Percentiles rank a stretch among this genome's conserved stretches.
Evolutionary conservation across 1,284 basidiomycete genomes (phyloP).

Genomic region (Polyporus tsugae): DNA sequence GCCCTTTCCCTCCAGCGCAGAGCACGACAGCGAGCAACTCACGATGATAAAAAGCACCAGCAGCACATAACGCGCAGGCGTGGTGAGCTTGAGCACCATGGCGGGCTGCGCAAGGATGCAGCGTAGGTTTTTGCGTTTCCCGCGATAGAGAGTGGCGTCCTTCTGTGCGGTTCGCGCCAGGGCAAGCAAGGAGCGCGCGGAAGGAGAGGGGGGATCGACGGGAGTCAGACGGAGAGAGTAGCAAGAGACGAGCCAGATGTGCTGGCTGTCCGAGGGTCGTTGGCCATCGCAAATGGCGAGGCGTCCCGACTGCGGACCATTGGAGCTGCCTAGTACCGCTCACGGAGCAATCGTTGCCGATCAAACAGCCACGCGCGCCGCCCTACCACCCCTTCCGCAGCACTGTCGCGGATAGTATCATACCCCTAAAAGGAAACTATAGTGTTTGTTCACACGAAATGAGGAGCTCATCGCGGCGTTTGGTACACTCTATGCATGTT

Average conservation of each 20-base stretch:
- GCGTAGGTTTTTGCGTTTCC: background rate
- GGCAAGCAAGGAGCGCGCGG: background rate
- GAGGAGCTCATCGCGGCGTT: background rate
- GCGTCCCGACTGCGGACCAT: slow-evolving; percentile 1
- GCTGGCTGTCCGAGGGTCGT: background rate
- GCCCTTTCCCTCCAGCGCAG: background rate
- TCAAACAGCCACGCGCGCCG: background rate
- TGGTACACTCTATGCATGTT: background rate
- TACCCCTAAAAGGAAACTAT: background rate
- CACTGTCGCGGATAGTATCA: background rate
- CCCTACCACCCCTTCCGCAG: background rate
- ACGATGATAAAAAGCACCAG: slow-evolving; percentile 40
- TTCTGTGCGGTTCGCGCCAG: background rate
- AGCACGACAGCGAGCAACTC: slow-evolving; percentile 15
- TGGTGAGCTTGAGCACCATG: slow-evolving; percentile 36
- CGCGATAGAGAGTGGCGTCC: background rate
- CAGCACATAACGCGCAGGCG: slow-evolving; percentile 39
- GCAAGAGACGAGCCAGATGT: background rate
- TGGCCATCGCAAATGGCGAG: background rate
- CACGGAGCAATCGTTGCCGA: background rate
- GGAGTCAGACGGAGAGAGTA: background rate
- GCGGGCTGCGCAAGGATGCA: background rate
- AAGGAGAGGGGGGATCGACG: background rate
- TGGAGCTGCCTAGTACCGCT: background rate
- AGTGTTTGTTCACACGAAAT: slow-evolving; percentile 1